Conservation (phyloP, 768 basidiomycete species). For the Russula abietina region DNA sequence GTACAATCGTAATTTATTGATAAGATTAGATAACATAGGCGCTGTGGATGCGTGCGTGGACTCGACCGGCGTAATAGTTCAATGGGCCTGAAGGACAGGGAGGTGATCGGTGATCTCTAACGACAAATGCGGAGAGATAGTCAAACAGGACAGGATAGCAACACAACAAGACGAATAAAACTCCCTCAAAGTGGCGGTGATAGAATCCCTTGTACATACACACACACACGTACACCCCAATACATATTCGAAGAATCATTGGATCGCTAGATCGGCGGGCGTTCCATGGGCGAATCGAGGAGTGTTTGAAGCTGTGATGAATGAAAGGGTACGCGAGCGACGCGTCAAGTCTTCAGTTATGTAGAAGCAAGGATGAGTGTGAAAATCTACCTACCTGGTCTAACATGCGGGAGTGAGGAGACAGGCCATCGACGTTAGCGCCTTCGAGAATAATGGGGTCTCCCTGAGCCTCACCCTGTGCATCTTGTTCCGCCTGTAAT, state of each 20-base stretch:
- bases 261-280: slow-evolving; percentile 10
- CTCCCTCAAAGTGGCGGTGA: background rate
- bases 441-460: slow-evolving; percentile 19
- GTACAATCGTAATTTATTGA: background rate
- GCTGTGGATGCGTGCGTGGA: background rate
- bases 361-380: too few species aligned
- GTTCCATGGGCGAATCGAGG: slow-evolving; percentile 20
- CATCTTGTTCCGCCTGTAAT: slow-evolving; percentile 13
- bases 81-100: background rate
- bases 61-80: background rate
- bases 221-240: background rate
- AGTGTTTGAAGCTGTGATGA: slow-evolving; percentile 14
- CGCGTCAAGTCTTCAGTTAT: background rate
- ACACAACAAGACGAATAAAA: slow-evolving; percentile 13
- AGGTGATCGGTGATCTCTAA: background rate
- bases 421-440: slow-evolving; percentile 17
- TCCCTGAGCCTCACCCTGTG: slow-evolving; percentile 19
- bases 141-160: slow-evolving; percentile 21
- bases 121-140: background rate
- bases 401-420: slow-evolving; percentile 19
- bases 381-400: slow-evolving; percentile 11
- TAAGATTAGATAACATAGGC: background rate
- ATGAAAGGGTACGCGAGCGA: background rate
- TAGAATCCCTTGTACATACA: background rate
- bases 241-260: background rate